Percentiles rank a stretch among this genome's conserved stretches.
Evolutionary conservation across 768 basidiomycete genomes (phyloP).

Genomic region (Hypholoma sublateritium): DNA sequence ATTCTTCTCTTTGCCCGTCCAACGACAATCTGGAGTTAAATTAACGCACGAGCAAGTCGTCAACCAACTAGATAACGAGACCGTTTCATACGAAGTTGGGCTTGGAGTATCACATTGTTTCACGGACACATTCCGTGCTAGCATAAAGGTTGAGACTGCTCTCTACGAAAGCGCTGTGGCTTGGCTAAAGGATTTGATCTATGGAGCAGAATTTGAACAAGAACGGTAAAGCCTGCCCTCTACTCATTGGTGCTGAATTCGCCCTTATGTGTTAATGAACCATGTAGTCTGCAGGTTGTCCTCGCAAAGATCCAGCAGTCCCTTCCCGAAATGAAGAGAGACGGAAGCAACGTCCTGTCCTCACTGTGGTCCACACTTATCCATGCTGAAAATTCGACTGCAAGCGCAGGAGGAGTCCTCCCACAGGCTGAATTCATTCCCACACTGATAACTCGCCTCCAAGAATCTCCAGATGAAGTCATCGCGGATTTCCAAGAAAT

Average conservation of each 20-base stretch:
- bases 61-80: constrained; percentile 86
- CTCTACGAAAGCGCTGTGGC: constrained; percentile 80
- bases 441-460: constrained; percentile 65
- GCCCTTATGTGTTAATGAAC: constrained; percentile 7
- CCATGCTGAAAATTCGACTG: constrained; percentile 69
- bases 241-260: not conserved
- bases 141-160: constrained; percentile 80
- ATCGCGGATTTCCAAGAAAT: constrained; percentile 76
- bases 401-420: constrained; percentile 65
- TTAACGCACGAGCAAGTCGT: constrained; percentile 89
- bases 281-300: constrained; percentile 73
- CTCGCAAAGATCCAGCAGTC: constrained; percentile 88
- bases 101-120: constrained; percentile 69
- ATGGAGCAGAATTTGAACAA: constrained; percentile 71
- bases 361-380: constrained; percentile 69
- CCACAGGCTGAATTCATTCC: constrained; percentile 81
- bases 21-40: constrained; percentile 61
- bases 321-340: constrained; percentile 88
- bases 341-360: constrained; percentile 76
- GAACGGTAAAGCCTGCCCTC: constrained; percentile 54
- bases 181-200: constrained; percentile 85
- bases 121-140: constrained; percentile 70
- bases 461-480: constrained; percentile 70
- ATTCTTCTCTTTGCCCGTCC: constrained; percentile 89
- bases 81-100: constrained; percentile 79